Conservation (phyloP, 2,329 filamentous ascomycete species). For the Fusarium liriodendri region DNA sequence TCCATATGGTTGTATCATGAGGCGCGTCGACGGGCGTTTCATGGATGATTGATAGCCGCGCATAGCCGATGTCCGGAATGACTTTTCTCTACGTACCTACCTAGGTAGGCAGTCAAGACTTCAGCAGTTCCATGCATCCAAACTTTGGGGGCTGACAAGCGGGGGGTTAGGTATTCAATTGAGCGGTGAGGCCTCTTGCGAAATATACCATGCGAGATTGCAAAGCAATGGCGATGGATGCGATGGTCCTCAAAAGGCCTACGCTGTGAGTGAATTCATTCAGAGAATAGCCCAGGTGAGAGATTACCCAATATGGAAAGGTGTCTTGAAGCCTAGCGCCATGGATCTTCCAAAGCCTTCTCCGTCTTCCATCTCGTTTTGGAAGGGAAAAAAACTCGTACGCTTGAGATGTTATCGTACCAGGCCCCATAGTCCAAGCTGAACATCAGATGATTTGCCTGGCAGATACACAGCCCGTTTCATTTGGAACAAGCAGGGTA, state of each 20-base stretch:
- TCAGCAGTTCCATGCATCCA: background rate
- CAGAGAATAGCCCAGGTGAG: constrained; percentile 27
- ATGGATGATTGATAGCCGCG: constrained; percentile 22
- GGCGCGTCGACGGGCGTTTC: background rate
- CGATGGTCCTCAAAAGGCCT: background rate
- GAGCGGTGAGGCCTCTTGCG: background rate
- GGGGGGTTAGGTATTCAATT: background rate
- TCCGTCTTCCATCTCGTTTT: background rate
- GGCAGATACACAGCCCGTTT: constrained; percentile 2
- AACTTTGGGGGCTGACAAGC: background rate
- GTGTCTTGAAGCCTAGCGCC: constrained; percentile 25
- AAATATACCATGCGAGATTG: constrained; percentile 1
- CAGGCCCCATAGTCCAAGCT: background rate
- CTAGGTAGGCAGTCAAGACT: background rate
- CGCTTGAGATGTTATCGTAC: constrained; percentile 8
- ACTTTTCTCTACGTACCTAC: too few relatives aligned
- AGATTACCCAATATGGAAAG: constrained; percentile 34
- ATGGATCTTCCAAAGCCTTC: constrained; percentile 5
- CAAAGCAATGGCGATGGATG: background rate
- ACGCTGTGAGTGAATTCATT: background rate
- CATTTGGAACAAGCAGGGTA: background rate
- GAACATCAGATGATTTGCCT: constrained; percentile 6
- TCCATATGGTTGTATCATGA: background rate
- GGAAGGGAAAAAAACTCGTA: background rate
- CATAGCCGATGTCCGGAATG: constrained; percentile 32